Evolutionary conservation across 2,329 filamentous ascomycete species (phyloP).

Genomic region (Clonostachys rhizophaga): DNA sequence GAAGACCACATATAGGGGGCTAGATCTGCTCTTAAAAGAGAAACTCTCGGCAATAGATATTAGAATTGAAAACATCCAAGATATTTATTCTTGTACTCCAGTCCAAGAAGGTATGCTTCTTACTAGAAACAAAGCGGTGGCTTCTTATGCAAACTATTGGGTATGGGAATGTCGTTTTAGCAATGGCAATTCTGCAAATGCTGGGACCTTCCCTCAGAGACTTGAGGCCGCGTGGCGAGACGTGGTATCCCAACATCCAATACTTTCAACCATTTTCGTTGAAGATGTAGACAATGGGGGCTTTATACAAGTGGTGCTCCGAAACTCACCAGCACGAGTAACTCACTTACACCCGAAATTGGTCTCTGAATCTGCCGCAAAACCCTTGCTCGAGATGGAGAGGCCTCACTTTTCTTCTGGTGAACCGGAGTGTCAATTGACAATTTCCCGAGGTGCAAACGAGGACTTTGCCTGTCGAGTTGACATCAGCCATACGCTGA

Average conservation of each 20-base stretch:
- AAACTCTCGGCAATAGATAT: slow-evolving; percentile 7
- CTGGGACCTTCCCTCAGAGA: not conserved
- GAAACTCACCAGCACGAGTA: too few relatives aligned
- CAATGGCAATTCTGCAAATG: too few relatives aligned
- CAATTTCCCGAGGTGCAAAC: slow-evolving; percentile 4
- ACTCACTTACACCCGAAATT: too few relatives aligned
- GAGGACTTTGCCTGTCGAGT: slow-evolving; percentile 1
- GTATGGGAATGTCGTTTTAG: too few relatives aligned
- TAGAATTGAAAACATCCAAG: slow-evolving; percentile 13
- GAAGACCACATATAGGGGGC: slow-evolving; percentile 16
- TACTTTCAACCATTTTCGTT: slow-evolving; percentile 22
- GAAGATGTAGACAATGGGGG: slow-evolving; percentile 12
- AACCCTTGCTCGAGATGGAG: not conserved
- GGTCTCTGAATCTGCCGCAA: too few relatives aligned
- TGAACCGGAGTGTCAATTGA: not conserved
- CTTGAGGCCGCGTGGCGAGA: slow-evolving; percentile 2
- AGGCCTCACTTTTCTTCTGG: not conserved
- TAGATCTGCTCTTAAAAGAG: slow-evolving; percentile 12
- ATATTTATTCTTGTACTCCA: slow-evolving; percentile 29
- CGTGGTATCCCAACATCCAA: slow-evolving; percentile 18
- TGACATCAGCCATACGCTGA: slow-evolving; percentile 1
- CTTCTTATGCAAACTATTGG: too few relatives aligned
- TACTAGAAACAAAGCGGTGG: slow-evolving; percentile 14
- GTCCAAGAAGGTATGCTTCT: slow-evolving; percentile 28
- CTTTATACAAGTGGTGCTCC: not conserved